Conservation (phyloP, 768 basidiomycete genomes). For the Kwoniella newhampshirensis region DNA sequence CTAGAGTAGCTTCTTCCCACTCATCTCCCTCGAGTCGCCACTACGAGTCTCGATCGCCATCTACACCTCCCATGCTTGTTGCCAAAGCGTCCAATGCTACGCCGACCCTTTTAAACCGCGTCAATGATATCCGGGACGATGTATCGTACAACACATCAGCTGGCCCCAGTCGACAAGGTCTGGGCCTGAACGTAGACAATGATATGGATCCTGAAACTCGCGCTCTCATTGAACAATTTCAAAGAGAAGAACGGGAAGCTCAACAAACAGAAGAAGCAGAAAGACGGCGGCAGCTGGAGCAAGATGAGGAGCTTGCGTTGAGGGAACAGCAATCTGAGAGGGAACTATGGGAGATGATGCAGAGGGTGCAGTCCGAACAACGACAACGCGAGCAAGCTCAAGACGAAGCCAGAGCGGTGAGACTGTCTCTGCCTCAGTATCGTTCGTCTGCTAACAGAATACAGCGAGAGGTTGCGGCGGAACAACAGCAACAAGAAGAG, state of each 20-base stretch:
- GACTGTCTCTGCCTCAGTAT: slow-evolving; percentile 3
- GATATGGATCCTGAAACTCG: slow-evolving; percentile 42
- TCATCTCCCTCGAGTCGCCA: slow-evolving; percentile 21
- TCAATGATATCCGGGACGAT: neutral
- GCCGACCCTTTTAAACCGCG: slow-evolving; percentile 2
- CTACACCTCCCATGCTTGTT: slow-evolving; percentile 10
- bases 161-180: slow-evolving; percentile 29
- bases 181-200: slow-evolving; percentile 30
- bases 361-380: slow-evolving; percentile 32
- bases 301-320: slow-evolving; percentile 48
- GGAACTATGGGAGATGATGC: slow-evolving; percentile 48
- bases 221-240: slow-evolving; percentile 41
- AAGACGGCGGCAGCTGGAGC: slow-evolving; percentile 38
- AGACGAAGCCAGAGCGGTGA: slow-evolving; percentile 46
- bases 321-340: slow-evolving; percentile 52
- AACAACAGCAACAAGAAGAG: slow-evolving; percentile 25
- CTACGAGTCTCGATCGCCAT: slow-evolving; percentile 8
- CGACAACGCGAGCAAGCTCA: slow-evolving; percentile 37
- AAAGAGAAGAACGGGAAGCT: slow-evolving; percentile 48
- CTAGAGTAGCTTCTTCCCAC: slow-evolving; percentile 9
- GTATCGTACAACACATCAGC: slow-evolving; percentile 13
- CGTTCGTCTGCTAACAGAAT: slow-evolving; percentile 14
- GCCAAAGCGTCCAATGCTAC: slow-evolving; percentile 11
- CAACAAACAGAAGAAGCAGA: slow-evolving; percentile 22
- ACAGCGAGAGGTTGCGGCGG: slow-evolving; percentile 39